phyloP scores from a whole-genome alignment of 306 rosid genomes.

The Rosa multiflora region DNA sequence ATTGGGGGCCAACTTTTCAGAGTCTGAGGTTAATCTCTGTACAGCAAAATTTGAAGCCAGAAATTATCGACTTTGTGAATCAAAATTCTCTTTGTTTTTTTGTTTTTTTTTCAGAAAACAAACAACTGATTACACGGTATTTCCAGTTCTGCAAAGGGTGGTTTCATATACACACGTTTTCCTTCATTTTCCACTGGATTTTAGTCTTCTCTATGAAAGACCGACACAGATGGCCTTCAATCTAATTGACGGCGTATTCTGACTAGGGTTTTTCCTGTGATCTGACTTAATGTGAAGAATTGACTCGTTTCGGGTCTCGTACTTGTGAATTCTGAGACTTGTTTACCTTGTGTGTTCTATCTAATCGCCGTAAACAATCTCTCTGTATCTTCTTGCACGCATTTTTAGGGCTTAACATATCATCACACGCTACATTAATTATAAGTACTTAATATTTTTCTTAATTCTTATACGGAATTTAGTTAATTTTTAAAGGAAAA shows the following conservation, averaged over 20 bases:
- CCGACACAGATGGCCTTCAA: slow-evolving; percentile 4
- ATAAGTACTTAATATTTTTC: background rate
- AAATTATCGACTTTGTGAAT: background rate
- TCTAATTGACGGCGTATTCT: background rate
- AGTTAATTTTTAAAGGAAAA: background rate
- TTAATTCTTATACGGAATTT: background rate
- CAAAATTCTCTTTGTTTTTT: background rate
- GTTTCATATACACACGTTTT: background rate
- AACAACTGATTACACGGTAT: background rate
- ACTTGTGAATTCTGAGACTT: background rate
- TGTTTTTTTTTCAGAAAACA: background rate
- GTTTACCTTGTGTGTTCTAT: slow-evolving; percentile 2
- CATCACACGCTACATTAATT: slow-evolving; percentile 1
- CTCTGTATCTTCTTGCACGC: background rate
- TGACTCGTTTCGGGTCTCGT: background rate
- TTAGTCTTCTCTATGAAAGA: background rate
- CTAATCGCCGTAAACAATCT: background rate
- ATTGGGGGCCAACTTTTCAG: background rate
- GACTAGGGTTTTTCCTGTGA: slow-evolving; percentile 24
- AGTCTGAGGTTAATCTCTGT: background rate
- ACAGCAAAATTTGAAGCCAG: background rate
- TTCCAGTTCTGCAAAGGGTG: background rate
- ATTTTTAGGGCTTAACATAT: slow-evolving; percentile 7
- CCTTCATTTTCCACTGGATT: background rate
- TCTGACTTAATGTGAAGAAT: slow-evolving; percentile 4